phyloP scores from a whole-genome alignment of 2,329 filamentous ascomycete genomes.

The Cylindrodendrum hubeiense region DNA sequence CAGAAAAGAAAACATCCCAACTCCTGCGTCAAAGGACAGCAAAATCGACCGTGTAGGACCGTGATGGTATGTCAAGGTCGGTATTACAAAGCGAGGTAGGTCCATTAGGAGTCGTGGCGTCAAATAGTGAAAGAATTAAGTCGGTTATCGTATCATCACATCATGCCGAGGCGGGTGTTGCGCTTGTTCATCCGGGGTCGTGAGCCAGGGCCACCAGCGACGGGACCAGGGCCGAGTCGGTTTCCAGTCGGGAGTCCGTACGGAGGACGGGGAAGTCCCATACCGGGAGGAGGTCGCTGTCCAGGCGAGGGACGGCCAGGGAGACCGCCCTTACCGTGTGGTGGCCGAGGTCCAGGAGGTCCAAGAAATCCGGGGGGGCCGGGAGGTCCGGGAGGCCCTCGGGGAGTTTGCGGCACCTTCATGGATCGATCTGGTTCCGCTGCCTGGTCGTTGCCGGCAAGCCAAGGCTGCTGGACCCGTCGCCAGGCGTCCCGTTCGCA shows the following conservation, averaged over 20 bases:
- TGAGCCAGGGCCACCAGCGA: conserved; percentile 47
- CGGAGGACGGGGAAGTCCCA: conserved; percentile 40
- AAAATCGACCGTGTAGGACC: conserved; percentile 18
- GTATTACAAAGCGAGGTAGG: conserved; percentile 37
- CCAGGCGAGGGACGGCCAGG: conserved; percentile 39
- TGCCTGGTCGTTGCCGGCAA: conserved; percentile 12
- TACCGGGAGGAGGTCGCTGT: conserved; percentile 34
- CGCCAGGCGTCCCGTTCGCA: conserved; percentile 89
- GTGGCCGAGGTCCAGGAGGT: background rate
- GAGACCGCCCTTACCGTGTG: conserved; percentile 28
- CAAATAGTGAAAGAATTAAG: conserved; percentile 29
- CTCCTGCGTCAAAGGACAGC: conserved; percentile 27
- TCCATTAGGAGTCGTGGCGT: conserved; percentile 32
- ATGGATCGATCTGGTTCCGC: conserved; percentile 27
- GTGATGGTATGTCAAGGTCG: conserved; percentile 10
- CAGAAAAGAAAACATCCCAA: conserved; percentile 31
- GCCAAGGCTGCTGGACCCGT: conserved; percentile 54
- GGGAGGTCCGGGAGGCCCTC: conserved; percentile 20
- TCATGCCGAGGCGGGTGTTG: conserved; percentile 71
- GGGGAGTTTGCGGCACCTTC: conserved; percentile 31
- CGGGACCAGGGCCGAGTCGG: conserved; percentile 49
- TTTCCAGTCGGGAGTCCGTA: conserved; percentile 41
- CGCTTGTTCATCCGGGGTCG: conserved; percentile 70
- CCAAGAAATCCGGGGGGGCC: conserved; percentile 19
- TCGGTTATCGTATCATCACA: conserved; percentile 50